Percentiles rank a stretch among this genome's conserved stretches.
Conservation (phyloP, 2,329 filamentous ascomycete genomes). For the Phialophora chinensis region DNA sequence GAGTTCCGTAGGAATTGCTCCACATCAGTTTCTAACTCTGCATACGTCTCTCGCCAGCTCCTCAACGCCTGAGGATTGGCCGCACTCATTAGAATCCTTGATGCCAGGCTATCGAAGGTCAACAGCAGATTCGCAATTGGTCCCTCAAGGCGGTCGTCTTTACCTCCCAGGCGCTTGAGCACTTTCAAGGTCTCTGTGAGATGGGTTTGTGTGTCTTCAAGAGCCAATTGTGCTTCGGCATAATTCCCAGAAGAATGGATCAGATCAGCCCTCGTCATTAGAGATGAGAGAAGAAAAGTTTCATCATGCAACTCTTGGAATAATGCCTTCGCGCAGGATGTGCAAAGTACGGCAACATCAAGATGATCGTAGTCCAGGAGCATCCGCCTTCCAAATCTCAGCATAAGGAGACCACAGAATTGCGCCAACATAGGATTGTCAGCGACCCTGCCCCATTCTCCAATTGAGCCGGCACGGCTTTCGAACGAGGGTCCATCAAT, state of each 20-base stretch:
- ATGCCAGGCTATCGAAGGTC: not conserved
- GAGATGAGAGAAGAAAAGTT: not conserved
- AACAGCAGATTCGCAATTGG: not conserved
- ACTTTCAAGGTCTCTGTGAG: too few species aligned
- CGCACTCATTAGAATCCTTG: not conserved
- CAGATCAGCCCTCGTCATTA: not conserved
- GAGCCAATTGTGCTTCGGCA: not conserved
- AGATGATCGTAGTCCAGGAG: not conserved
- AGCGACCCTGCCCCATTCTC: not conserved
- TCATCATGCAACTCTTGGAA: too few species aligned
- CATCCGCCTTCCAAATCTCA: slow-evolving; percentile 1
- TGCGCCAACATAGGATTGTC: not conserved
- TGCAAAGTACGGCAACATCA: not conserved
- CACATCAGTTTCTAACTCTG: too few species aligned
- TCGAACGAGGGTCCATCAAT: too few species aligned
- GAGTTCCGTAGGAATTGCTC: too few species aligned
- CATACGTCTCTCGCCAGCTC: too few species aligned
- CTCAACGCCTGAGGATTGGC: not conserved
- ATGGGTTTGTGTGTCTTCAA: not conserved
- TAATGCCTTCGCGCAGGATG: not conserved
- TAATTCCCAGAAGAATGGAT: not conserved
- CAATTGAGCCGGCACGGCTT: too few species aligned
- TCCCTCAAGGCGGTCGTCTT: not conserved
- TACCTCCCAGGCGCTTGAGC: too few species aligned
- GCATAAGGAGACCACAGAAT: slow-evolving; percentile 2